These are phyloP conservation scores for Suillus plorans DNA, from an alignment of 768 basidiomycete genomes.

Conservation along the genomic window DNA sequence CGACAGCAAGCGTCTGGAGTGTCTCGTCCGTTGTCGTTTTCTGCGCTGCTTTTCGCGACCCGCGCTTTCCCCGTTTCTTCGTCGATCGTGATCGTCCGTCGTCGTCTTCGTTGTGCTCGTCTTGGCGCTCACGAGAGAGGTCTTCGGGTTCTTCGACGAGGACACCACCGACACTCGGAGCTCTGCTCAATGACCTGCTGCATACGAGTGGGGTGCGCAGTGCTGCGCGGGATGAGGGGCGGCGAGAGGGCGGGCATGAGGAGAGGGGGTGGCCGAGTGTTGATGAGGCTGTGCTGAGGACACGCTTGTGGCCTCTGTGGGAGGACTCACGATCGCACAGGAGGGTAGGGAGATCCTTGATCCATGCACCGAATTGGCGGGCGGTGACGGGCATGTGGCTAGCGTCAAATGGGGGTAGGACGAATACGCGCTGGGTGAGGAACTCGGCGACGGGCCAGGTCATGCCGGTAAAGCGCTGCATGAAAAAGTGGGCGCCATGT, in stretches of 20 bases:
- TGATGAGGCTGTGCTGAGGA: constrained; percentile 54
- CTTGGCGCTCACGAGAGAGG: constrained; percentile 30
- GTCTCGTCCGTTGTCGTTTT: constrained; percentile 54
- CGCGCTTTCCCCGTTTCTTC: constrained; percentile 80
- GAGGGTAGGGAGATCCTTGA: constrained; percentile 74
- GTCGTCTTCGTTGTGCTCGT: constrained; percentile 34
- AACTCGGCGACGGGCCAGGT: constrained; percentile 83
- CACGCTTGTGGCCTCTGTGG: constrained; percentile 51
- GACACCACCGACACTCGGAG: constrained; percentile 58
- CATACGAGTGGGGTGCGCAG: constrained; percentile 53
- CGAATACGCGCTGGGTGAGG: constrained; percentile 83
- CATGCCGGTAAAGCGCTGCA: constrained; percentile 89
- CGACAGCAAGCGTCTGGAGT: constrained; percentile 70
- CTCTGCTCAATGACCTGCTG: constrained; percentile 59
- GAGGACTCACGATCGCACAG: constrained; percentile 44
- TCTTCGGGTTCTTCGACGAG: constrained; percentile 39
- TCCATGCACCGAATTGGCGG: constrained; percentile 83
- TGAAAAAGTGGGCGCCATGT: constrained; percentile 83
- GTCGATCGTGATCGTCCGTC: constrained; percentile 53
- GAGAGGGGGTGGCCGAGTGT: constrained; percentile 65
- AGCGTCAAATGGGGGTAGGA: constrained; percentile 61
- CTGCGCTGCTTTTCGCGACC: constrained; percentile 76
- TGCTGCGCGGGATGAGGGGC: constrained; percentile 68
- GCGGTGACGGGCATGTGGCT: constrained; percentile 54
- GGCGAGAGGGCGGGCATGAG: constrained; percentile 64